Percentiles rank a stretch among this genome's conserved stretches.
These are phyloP conservation scores for Ceratobasidium sp. DNA, from an alignment of 1,284 basidiomycete species.

Conservation along the genomic window DNA sequence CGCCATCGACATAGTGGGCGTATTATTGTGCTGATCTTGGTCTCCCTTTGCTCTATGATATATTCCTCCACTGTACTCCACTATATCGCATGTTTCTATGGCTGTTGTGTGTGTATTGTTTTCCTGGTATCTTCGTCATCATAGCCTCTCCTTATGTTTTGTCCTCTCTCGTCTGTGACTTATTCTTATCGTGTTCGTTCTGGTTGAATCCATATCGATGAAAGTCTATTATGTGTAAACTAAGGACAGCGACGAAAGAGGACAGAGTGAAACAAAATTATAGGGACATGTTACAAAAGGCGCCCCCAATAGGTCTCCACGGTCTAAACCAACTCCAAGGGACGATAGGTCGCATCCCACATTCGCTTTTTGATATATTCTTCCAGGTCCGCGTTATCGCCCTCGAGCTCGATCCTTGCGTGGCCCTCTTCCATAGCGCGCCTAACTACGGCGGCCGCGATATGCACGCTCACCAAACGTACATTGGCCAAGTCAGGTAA, in stretches of 20 bases:
- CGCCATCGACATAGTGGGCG: slow-evolving; percentile 21
- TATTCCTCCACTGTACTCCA: background rate
- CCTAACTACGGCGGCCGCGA: slow-evolving; percentile 77
- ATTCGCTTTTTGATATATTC: slow-evolving; percentile 58
- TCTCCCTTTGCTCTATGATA: slow-evolving; percentile 2
- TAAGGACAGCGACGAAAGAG: background rate
- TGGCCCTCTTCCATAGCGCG: slow-evolving; percentile 75
- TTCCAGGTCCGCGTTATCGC: slow-evolving; percentile 55
- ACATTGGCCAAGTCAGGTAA: slow-evolving; percentile 60
- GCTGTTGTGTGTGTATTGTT: slow-evolving; percentile 16
- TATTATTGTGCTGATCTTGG: background rate
- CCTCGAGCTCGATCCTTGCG: slow-evolving; percentile 59
- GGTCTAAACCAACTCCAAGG: slow-evolving; percentile 32
- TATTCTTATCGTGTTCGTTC: slow-evolving; percentile 38
- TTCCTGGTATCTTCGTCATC: background rate
- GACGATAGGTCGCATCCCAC: slow-evolving; percentile 65
- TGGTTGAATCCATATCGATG: background rate
- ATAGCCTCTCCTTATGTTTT: slow-evolving; percentile 23
- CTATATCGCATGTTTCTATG: background rate
- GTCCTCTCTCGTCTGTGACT: background rate
- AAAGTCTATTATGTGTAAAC: slow-evolving; percentile 30
- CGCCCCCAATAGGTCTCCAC: too few species aligned
- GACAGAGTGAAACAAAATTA: background rate
- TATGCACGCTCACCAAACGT: slow-evolving; percentile 72
- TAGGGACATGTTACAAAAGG: background rate